These are phyloP conservation scores for Aspergillus sergii DNA, from an alignment of 2,329 filamentous ascomycete species.

Conservation along the genomic window DNA sequence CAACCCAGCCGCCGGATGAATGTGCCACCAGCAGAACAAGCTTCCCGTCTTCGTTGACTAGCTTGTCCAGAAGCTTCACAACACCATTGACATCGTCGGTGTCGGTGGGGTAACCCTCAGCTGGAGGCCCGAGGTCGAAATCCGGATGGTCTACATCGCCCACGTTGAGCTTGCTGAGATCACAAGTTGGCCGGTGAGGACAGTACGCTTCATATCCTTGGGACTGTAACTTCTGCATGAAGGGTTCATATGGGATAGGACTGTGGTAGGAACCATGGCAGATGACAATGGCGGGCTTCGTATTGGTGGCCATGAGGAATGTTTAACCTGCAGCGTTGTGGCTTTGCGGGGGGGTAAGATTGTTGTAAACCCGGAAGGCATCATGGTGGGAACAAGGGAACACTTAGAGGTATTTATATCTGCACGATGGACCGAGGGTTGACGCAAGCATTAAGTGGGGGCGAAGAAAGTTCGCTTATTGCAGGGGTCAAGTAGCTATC, in stretches of 20 bases:
- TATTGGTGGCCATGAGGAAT: neutral
- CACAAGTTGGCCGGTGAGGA: conserved; percentile 37
- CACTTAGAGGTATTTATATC: neutral
- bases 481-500: too few species aligned
- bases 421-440: too few species aligned
- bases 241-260: conserved; percentile 30
- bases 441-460: too few species aligned
- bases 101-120: conserved; percentile 5
- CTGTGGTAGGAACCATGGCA: conserved; percentile 23
- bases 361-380: neutral
- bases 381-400: neutral
- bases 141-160: conserved; percentile 39
- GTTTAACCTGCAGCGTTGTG: neutral
- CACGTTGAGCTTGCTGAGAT: conserved; percentile 60
- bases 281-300: conserved; percentile 14
- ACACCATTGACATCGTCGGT: neutral
- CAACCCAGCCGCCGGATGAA: conserved; percentile 38
- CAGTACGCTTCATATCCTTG: conserved; percentile 35
- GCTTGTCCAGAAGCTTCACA: neutral
- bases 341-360: neutral
- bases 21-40: conserved; percentile 34
- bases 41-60: conserved; percentile 21
- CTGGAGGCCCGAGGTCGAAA: conserved; percentile 3
- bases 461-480: too few species aligned
- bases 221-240: conserved; percentile 25